Evolutionary conservation across 768 basidiomycete genomes (phyloP), one percentile per base, ranked within the genome.

Genomic region (Mrakia hoshinonis): DNA sequence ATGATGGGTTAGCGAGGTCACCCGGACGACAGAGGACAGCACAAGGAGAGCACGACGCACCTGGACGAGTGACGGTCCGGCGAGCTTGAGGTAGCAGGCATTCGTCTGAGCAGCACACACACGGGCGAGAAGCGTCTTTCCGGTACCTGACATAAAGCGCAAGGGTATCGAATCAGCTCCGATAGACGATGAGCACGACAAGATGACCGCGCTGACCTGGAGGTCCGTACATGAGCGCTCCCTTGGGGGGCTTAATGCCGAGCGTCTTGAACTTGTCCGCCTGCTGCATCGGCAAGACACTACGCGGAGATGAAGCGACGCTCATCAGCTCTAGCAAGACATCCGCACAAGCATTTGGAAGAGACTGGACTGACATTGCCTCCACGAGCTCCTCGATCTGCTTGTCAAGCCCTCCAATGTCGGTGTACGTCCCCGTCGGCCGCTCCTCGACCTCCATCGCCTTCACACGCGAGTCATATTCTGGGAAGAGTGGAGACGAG

Each of bases 381-480:
- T 99, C 96, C 1, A 96, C 92, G 66, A 99, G 80, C 79, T 98
- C 96, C 79, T 98, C 96, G 68, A 99, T 98, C 83, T 99, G 96
- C 81, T 98, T 98, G 84, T 98, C 96, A 79, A 99, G 77, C 29
- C 96, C 96, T 80, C 96, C 96, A 73, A 99, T 95, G 80, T 80
- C 79, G 29, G 93, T 94, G 77, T 97, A 98, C 2, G 88, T 91
- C 80, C 98, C 96, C 15, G 94, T 98, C 43, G 96, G 96, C 65
- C 92, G 85, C 79, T 98, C 96, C 75, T 99, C 96, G 1, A 99
- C 96, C 78, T 99, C 96, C 96, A 99, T 99, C 11, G 96, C 96
- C 80, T 97, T 98, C 31, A 99, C 96, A 58, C 96, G 87, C 46
- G 92, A 93, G 80, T 99, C 96, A 77, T 92, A 98, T 82, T 99